Conservation (phyloP, 352 stramenopile species). For the Aphanomyces euteiches region DNA sequence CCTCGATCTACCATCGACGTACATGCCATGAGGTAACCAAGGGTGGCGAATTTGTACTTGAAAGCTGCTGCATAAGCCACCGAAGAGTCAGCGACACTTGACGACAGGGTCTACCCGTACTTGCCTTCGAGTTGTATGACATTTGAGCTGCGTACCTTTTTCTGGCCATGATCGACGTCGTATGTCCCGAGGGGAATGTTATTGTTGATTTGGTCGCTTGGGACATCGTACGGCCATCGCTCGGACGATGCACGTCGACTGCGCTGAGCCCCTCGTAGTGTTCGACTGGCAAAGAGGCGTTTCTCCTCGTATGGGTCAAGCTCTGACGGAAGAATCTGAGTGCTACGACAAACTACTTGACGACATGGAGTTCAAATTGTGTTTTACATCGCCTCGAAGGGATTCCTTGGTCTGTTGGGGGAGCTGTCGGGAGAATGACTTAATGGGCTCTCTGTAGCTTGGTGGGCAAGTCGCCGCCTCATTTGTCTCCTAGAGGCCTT, state of each 20-base stretch:
- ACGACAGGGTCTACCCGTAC: background rate
- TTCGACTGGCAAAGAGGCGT: constrained; percentile 15
- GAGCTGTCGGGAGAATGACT: no score
- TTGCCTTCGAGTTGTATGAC: background rate
- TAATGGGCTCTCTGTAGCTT: no score
- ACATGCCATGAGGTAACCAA: background rate
- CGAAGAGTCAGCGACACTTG: constrained; percentile 2
- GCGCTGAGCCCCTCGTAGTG: background rate
- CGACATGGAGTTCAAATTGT: no score
- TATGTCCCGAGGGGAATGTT: constrained; percentile 25
- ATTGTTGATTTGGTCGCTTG: constrained; percentile 24
- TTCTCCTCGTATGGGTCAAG: constrained; percentile 27
- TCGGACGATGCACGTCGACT: background rate
- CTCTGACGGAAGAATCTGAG: constrained; percentile 13
- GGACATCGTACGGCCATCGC: constrained; percentile 21
- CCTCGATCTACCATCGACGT: constrained; percentile 4
- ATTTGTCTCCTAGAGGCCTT: constrained; percentile 13
- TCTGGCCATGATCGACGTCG: constrained; percentile 13
- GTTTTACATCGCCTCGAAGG: constrained; percentile 15
- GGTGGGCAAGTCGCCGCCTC: background rate
- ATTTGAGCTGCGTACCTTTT: background rate
- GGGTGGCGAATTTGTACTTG: constrained; percentile 11
- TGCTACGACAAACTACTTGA: background rate
- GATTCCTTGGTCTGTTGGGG: background rate
- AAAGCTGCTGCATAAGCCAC: constrained; percentile 18